phyloP scores from a whole-genome alignment of 2,329 filamentous ascomycete genomes.

The Alternaria sp. region DNA sequence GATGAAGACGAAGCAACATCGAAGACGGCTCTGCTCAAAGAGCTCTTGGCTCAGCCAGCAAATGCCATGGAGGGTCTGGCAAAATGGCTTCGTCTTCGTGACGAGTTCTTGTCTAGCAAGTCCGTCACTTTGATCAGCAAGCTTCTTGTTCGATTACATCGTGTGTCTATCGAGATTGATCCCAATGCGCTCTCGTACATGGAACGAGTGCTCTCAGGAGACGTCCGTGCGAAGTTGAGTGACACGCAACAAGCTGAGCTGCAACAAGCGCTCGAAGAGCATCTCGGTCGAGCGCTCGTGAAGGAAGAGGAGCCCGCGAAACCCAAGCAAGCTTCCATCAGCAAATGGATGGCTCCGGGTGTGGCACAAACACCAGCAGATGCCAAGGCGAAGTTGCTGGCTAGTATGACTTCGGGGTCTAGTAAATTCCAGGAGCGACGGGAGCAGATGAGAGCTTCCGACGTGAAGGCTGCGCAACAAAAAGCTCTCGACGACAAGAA shows the following conservation, averaged over 20 bases:
- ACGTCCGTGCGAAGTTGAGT: conserved; percentile 79
- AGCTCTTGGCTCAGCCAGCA: conserved; percentile 71
- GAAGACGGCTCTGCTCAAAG: conserved; percentile 54
- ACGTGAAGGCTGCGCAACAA: conserved; percentile 37
- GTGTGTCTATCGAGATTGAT: conserved; percentile 76
- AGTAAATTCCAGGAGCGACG: conserved; percentile 43
- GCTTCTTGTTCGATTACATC: conserved; percentile 80
- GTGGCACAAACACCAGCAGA: conserved; percentile 29
- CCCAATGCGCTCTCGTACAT: conserved; percentile 68
- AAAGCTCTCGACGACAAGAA: conserved; percentile 41
- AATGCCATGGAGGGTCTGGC: conserved; percentile 73
- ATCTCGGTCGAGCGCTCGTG: conserved; percentile 52
- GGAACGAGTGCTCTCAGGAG: conserved; percentile 69
- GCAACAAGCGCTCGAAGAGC: conserved; percentile 65
- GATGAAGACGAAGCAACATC: conserved; percentile 51
- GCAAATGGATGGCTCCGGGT: conserved; percentile 52
- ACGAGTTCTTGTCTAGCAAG: conserved; percentile 82
- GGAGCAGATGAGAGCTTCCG: conserved; percentile 34
- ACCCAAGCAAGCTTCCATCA: conserved; percentile 54
- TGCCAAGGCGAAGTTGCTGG: conserved; percentile 42
- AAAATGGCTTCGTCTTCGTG: conserved; percentile 89
- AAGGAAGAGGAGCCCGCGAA: conserved; percentile 48
- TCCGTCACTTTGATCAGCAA: conserved; percentile 85
- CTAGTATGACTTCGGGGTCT: conserved; percentile 40
- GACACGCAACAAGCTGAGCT: conserved; percentile 86